Base-by-base conservation (phyloP, 2,329 filamentous ascomycete species). In the Arthrobotrys musiformis region DNA sequence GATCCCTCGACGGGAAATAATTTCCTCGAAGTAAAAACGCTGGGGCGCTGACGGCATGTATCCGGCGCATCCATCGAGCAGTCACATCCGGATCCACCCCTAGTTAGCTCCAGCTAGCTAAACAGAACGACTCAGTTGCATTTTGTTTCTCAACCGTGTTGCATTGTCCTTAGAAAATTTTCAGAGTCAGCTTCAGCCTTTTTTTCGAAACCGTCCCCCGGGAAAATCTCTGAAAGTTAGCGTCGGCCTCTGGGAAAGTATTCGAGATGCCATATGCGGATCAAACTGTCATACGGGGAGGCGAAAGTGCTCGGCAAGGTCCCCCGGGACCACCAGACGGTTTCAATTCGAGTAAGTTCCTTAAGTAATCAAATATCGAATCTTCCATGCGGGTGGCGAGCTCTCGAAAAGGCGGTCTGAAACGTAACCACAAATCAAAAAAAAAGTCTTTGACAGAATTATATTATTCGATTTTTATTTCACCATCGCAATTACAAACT, bases 221-320 rank as follows among this genome's bases (percentile, higher is more conserved):
- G 60, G 37, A 62, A 62, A 52, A 26, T 58, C 35, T 72, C 62
- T 58, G 68, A 58, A 40, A 58, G 9, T 58, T 72, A 64, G 68
- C 40, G 56, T 64, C 13, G 44, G 26, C 22, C 28, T 44, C 46
- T 19, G 46, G 68, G 68, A 70, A 22, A n/a, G 9, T 17, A 58
- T 58, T 58, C 30, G 54, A 58, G 56, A 72, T 72, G 58, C 68
- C 68, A 40, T 15, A 64, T 64, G 26, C 58, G 58, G 67, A 70
- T 46, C 58, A 7, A 24, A 54, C 56, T 58, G 46, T 64, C 48
- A n/a, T 64, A 46, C 68, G 58, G 68, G 58, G n/a, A n/a, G 46
- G 54, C 26, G 46, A 62, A 22, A 40, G n/a, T n/a, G 40, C 58
- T 46, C 56, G 56, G 56, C 37, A 61, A 42, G 40, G 24, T 24